Base-by-base conservation (phyloP, 495 filamentous ascomycete genomes). In the Parathielavia hyrcaniae region DNA sequence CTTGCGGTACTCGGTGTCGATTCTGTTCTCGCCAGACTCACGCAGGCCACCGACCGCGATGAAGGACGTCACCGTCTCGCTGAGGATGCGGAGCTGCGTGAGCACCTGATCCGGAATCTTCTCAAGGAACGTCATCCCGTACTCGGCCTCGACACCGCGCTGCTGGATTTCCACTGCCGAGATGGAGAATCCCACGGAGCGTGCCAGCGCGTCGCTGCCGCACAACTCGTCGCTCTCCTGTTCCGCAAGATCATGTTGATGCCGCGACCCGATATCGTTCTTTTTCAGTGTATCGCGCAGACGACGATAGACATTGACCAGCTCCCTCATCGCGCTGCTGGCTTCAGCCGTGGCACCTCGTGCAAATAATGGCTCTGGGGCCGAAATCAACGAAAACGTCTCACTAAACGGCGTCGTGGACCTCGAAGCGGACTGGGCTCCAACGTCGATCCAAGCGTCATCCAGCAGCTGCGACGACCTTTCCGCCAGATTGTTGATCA, bases 121-220 rank as follows among this genome's bases (percentile, higher is more conserved):
- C 59, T 91, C 87, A n/a, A 97, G 66, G 35, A 97, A 73, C 0
- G 86, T 91, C 63, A 79, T 77, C 19, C 87, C 88, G 36, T 83
- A 81, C 41, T 89, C 83, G 5, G 87, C 85, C 56, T 88, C 86
- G 2, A 90, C 75, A 14, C 95, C 93, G 52, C 93, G 87, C 66
- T 96, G 92, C 45, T 90, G 83, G 56, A 99, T 97, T 70, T 99
- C 93, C 7, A 87, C 83, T 0, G 90, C 84, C 2, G 92, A 83
- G 50, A 99, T 91, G n/a, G 92, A 90, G 71, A 81, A 89, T 0
- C 90, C 93, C 17, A 97, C 83, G 43, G 84, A 81, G 48, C 77
- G 77, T 36, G 88, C 85, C 43, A 97, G 67, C 0, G 83, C 82
- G 62, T 91, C 87, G 10, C 82, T 86, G 40, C 81, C 76, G 5